Percentiles rank a stretch among this genome's conserved stretches.
Conservation (phyloP, 352 stramenopile species). For the Phytopythium kandeliae region DNA sequence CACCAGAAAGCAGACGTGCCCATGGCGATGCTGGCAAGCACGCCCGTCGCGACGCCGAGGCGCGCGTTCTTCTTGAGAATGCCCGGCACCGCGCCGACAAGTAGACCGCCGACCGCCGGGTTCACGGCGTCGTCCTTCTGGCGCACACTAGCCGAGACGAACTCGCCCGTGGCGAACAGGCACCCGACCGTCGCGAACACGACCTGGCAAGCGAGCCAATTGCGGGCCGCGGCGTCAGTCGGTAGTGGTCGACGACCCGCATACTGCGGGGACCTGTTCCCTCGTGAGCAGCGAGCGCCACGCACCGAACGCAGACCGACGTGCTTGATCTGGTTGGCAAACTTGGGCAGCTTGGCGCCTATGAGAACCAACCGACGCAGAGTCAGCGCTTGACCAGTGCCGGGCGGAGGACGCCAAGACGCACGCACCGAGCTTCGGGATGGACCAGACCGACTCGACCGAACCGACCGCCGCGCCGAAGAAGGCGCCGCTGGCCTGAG, state of each 20-base stretch:
- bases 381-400: neutral
- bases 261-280: too few relatives aligned
- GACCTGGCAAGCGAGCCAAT: conserved; percentile 23
- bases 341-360: conserved; percentile 80
- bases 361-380: neutral
- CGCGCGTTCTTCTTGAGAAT: conserved; percentile 77
- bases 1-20: conserved; percentile 64
- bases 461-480: conserved; percentile 67
- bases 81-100: conserved; percentile 61
- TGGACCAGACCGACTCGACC: conserved; percentile 83
- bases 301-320: conserved; percentile 68
- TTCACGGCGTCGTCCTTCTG: conserved; percentile 73
- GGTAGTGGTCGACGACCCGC: too few relatives aligned
- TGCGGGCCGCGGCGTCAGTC: too few relatives aligned
- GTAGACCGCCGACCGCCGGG: conserved; percentile 50
- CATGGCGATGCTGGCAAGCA: conserved; percentile 41
- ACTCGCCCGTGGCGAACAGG: conserved; percentile 66
- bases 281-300: neutral
- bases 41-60: conserved; percentile 38
- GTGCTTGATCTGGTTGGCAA: conserved; percentile 73
- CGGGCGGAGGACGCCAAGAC: too few relatives aligned
- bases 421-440: conserved; percentile 77
- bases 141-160: conserved; percentile 52
- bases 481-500: conserved; percentile 66
- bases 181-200: conserved; percentile 62